Conservation (phyloP, 2,329 filamentous ascomycete genomes). For the Fusarium sp. region DNA sequence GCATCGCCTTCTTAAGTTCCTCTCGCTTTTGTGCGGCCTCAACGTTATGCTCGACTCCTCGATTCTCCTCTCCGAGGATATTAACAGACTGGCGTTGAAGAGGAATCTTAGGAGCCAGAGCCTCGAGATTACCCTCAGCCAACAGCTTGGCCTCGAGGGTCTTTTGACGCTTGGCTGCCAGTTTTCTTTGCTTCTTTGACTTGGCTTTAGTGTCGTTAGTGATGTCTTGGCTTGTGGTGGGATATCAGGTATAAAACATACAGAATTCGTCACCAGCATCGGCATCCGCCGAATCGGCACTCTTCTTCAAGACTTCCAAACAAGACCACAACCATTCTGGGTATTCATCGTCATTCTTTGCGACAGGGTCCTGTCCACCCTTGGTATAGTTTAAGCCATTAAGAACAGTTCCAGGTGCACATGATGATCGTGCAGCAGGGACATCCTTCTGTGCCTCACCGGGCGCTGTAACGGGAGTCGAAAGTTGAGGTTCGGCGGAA, state of each 20-base stretch:
- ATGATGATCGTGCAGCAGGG: conserved; percentile 56
- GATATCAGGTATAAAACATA: conserved; percentile 56
- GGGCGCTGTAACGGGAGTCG: conserved; percentile 45
- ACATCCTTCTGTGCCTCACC: conserved; percentile 46
- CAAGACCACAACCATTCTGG: conserved; percentile 83
- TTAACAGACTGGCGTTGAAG: conserved; percentile 82
- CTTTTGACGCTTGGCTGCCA: conserved; percentile 73
- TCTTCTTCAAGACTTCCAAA: conserved; percentile 69
- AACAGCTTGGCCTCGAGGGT: conserved; percentile 66
- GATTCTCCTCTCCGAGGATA: conserved; percentile 63
- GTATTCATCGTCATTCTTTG: conserved; percentile 78
- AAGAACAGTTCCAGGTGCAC: conserved; percentile 74
- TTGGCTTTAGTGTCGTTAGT: conserved; percentile 65
- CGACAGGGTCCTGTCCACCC: conserved; percentile 76
- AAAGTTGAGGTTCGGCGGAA: conserved; percentile 51
- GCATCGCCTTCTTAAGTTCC: conserved; percentile 75
- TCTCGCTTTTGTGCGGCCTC: conserved; percentile 61
- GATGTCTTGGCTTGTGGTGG: neutral
- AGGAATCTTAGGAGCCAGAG: conserved; percentile 74
- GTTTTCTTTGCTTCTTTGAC: conserved; percentile 81
- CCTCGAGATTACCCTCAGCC: conserved; percentile 71
- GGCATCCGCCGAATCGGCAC: conserved; percentile 57
- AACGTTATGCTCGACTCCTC: conserved; percentile 56
- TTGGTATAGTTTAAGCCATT: conserved; percentile 83
- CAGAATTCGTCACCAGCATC: conserved; percentile 80